Conservation (phyloP, 176 grass and related monocot genomes). For the Aechmea fasciata region DNA sequence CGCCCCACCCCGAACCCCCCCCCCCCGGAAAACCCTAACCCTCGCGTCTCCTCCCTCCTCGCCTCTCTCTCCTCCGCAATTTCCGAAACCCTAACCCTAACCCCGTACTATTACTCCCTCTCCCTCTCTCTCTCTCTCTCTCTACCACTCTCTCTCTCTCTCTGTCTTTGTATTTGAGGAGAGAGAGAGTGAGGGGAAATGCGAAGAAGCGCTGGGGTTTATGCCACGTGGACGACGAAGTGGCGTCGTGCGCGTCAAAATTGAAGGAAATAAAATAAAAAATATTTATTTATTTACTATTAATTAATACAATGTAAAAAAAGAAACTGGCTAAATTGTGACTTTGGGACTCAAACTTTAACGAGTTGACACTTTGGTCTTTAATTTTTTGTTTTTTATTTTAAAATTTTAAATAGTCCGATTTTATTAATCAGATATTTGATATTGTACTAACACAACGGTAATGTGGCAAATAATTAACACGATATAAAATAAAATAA, state of each 20-base stretch:
- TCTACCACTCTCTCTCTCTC: not conserved
- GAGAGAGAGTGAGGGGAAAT: not conserved
- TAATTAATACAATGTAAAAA: too few species aligned
- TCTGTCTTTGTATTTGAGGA: not conserved
- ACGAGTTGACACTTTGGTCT: too few species aligned
- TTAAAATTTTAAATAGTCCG: too few species aligned
- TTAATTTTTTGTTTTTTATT: too few species aligned
- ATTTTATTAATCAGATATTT: too few species aligned
- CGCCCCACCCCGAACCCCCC: not conserved
- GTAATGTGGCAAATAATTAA: too few species aligned
- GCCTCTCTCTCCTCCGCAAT: not conserved
- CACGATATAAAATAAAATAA: too few species aligned
- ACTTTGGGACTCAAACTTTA: too few species aligned
- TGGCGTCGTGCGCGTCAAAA: not conserved
- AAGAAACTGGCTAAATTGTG: too few species aligned
- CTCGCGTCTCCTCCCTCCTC: not conserved
- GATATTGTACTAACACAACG: too few species aligned
- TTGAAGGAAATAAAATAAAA: not conserved
- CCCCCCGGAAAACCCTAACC: not conserved
- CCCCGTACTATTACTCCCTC: not conserved
- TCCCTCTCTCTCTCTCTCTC: not conserved
- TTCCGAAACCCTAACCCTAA: conserved; percentile 2
- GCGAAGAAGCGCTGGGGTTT: not conserved
- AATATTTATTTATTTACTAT: too few species aligned
- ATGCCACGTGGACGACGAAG: not conserved